Evolutionary conservation across 1,284 basidiomycete genomes (phyloP), one percentile per base, ranked within the genome.

Genomic region (Porodaedalea pini): DNA sequence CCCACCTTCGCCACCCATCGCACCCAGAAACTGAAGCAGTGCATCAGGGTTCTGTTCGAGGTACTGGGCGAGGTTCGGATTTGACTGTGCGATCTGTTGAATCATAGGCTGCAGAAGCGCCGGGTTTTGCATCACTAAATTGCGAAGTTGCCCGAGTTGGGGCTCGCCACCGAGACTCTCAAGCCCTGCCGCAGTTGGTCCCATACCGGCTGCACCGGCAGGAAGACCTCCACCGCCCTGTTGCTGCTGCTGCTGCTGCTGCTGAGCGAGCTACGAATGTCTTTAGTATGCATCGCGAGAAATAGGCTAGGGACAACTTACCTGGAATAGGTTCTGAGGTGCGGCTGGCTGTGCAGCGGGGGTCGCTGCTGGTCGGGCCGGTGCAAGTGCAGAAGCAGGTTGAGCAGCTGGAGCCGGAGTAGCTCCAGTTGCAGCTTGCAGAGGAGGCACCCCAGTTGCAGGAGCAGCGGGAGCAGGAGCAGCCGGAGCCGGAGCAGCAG

Each of bases 251-350:
- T 84, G 82, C 59, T 84, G 83, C 44, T 85, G 85, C 58, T 88
- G 86, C 59, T 88, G 86, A 10, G 88, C 87, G 56, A 89, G 79
- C 84, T 88, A 60, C 6, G 56, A 37, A 57, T 25, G 54, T 47
- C 37, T 15, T 61, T 19, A 65, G 51, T 32, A 19, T 29, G 53
- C 48, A 39, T 40, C 25, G 25, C 51, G 15, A 53, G 29, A 51
- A 41, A 23, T 47, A 17, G 27, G 52, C 8, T 5, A 19, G 13
- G 29, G 7, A 17, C 50, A 1, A 62, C 71, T 52, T 63, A 84
- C 85, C 71, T 90, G 88, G 71, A 92, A 93, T 25, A 92, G 76
- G 66, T 92, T 93, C 65, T 89, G 87, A 15, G 75, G 71, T 44
- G 71, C 76, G 25, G 67, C 63, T n/a, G 69, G 69, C 47, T 65